These are phyloP conservation scores for Telfairia occidentalis DNA, from an alignment of 331 rosid genomes.

Conservation along the genomic window DNA sequence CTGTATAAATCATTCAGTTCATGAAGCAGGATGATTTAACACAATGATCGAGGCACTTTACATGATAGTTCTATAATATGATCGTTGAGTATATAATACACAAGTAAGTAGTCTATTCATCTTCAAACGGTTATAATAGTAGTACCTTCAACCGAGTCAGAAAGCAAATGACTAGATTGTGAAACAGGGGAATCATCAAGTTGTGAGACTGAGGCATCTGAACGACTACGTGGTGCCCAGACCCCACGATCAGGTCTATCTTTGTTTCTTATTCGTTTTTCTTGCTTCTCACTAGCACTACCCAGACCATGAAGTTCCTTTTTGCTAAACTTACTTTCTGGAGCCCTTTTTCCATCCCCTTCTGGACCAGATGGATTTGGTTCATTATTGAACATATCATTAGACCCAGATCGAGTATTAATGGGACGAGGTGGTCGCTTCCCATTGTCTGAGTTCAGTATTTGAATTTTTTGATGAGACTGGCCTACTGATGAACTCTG, in stretches of 20 bases:
- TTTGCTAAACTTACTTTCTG: slow-evolving; percentile 37
- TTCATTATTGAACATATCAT: slow-evolving; percentile 40
- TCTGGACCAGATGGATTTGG: slow-evolving; percentile 35
- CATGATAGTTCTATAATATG: background rate
- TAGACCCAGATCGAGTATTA: slow-evolving; percentile 38
- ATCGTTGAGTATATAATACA: background rate
- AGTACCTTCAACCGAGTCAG: slow-evolving; percentile 64
- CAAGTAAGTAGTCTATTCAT: background rate
- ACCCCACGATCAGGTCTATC: slow-evolving; percentile 99
- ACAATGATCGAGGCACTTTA: background rate
- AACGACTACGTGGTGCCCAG: slow-evolving; percentile 89
- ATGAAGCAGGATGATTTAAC: slow-evolving; percentile 4
- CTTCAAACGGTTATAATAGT: background rate
- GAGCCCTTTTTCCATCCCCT: slow-evolving; percentile 46
- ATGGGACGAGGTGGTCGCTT: slow-evolving; percentile 44
- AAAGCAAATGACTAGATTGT: slow-evolving; percentile 28
- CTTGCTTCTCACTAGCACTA: slow-evolving; percentile 50
- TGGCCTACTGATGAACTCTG: slow-evolving; percentile 36
- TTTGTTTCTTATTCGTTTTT: slow-evolving; percentile 74
- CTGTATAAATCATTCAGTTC: background rate
- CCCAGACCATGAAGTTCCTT: slow-evolving; percentile 43
- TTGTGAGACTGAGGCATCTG: slow-evolving; percentile 42
- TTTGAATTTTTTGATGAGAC: slow-evolving; percentile 51
- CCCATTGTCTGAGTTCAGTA: slow-evolving; percentile 47
- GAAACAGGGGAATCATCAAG: slow-evolving; percentile 37